Evolutionary conservation across 2,329 filamentous ascomycete species (phyloP), one percentile per base, ranked within the genome.

Genomic region (Biscogniauxia sp.): DNA sequence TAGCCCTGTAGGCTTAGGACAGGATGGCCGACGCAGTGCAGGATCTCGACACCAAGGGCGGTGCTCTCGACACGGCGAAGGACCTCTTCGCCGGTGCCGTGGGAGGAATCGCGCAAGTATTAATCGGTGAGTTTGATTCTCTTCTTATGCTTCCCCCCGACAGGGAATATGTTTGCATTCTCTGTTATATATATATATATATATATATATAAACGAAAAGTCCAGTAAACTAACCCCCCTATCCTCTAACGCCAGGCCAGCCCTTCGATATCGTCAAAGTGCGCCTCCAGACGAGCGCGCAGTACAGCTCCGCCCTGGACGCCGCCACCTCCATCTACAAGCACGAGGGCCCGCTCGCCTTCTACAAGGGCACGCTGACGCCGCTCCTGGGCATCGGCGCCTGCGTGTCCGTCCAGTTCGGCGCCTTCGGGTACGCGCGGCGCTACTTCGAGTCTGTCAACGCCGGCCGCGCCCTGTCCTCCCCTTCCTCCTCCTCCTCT

Each of bases 321-420:
- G 92, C 91, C 67, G 95, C 93, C 7, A 84, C 84, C 56, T 86
- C 89, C 65, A 98, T 99, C 79, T 92, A 92, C 78, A 88, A 86
- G 71, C 89, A 92, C 72, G 95, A 99, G 77, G 95, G 95, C 1
- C 83, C 93, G 2, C 79, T 91, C 13, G 95, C 95, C 60, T 99
- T 99, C 82, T 99, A 74, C 86, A 99, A 99, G 79, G 95, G 95
- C 71, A 98, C 95, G 0, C 82, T 99, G 59, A 98, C 95, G 5
- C 95, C 95, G 0, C 83, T 99, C 59, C 86, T 99, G 60, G 95
- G 95, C 68, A 98, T 99, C 73, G 95, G 95, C 69, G 95, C 95
- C 68, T 99, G 95, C 76, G 93, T 95, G 53, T 97, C 93, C n/a
- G 90, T 99, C 70, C 95, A 99, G 81, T 99, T 99, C 76, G 95